These are phyloP conservation scores for Acacia melanoxylon DNA, from an alignment of 306 rosid genomes.

Conservation along the genomic window DNA sequence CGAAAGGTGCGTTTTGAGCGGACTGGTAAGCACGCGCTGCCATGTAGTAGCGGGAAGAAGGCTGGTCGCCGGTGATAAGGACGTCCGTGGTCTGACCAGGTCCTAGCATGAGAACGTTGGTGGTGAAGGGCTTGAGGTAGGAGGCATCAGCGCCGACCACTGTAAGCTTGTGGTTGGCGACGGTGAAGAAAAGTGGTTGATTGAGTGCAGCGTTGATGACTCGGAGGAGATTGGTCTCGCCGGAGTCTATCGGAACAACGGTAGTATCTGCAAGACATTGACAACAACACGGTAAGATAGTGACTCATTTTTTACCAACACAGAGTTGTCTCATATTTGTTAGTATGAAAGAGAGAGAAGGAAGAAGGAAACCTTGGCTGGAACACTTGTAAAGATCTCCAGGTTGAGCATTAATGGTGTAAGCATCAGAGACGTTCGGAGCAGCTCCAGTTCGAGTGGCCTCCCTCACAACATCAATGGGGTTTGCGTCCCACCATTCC, in stretches of 20 bases:
- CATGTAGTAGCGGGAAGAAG: conserved; percentile 72
- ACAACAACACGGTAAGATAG: not conserved
- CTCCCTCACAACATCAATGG: conserved; percentile 67
- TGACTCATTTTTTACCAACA: no score
- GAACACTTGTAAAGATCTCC: conserved; percentile 96
- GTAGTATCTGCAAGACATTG: conserved; percentile 50
- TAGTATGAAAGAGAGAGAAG: not conserved
- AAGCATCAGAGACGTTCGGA: conserved; percentile 81
- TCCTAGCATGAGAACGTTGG: conserved; percentile 71
- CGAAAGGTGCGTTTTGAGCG: conserved; percentile 72
- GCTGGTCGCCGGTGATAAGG: conserved; percentile 73
- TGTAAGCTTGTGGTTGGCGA: conserved; percentile 82
- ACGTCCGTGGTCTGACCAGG: conserved; percentile 99
- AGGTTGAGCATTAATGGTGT: conserved; percentile 93
- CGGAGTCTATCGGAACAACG: conserved; percentile 63
- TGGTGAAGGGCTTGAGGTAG: conserved; percentile 84
- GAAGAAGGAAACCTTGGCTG: conserved; percentile 48
- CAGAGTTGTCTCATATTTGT: no score
- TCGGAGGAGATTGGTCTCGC: conserved; percentile 84
- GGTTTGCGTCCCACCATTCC: conserved; percentile 97
- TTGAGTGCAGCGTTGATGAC: conserved; percentile 78
- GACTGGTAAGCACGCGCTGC: conserved; percentile 86
- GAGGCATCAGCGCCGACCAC: conserved; percentile 96
- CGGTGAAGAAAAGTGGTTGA: conserved; percentile 69
- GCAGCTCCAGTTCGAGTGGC: conserved; percentile 76